Conservation (phyloP, 495 filamentous ascomycete genomes). For the Aspergillus heteromorphus region DNA sequence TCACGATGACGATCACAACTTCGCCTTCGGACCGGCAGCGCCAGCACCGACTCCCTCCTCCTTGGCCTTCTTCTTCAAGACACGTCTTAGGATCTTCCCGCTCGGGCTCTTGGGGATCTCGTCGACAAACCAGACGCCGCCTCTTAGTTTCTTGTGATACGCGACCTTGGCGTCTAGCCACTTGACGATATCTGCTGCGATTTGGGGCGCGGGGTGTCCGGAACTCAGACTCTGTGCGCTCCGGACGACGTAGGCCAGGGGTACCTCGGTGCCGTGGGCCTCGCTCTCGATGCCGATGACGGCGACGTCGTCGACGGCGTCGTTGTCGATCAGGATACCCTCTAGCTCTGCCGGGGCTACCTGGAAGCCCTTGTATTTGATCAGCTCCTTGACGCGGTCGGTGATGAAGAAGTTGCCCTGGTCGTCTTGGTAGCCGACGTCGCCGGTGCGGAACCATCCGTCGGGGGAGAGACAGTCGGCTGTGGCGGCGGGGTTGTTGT, state of each 20-base stretch:
- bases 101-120: conserved; percentile 77
- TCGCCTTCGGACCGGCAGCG: conserved; percentile 32
- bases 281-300: conserved; percentile 76
- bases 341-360: conserved; percentile 86
- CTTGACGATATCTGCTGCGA: conserved; percentile 54
- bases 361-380: conserved; percentile 88
- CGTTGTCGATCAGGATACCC: conserved; percentile 65
- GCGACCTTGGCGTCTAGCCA: conserved; percentile 63
- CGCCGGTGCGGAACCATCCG: conserved; percentile 62
- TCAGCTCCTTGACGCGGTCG: conserved; percentile 85
- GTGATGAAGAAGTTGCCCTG: conserved; percentile 67
- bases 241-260: conserved; percentile 72
- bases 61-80: conserved; percentile 53
- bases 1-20: conserved; percentile 23
- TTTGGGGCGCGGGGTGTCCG: conserved; percentile 45
- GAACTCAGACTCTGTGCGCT: conserved; percentile 46
- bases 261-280: conserved; percentile 70
- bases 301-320: conserved; percentile 73
- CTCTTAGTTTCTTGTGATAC: conserved; percentile 71
- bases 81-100: conserved; percentile 82
- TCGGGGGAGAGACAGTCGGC: conserved; percentile 53
- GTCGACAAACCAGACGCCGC: conserved; percentile 78
- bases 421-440: conserved; percentile 56
- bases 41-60: conserved; percentile 22
- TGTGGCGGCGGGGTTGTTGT: conserved; percentile 66